These are phyloP conservation scores for Nicotiana knightiana DNA, from an alignment of 257 asterid species.

Conservation along the genomic window DNA sequence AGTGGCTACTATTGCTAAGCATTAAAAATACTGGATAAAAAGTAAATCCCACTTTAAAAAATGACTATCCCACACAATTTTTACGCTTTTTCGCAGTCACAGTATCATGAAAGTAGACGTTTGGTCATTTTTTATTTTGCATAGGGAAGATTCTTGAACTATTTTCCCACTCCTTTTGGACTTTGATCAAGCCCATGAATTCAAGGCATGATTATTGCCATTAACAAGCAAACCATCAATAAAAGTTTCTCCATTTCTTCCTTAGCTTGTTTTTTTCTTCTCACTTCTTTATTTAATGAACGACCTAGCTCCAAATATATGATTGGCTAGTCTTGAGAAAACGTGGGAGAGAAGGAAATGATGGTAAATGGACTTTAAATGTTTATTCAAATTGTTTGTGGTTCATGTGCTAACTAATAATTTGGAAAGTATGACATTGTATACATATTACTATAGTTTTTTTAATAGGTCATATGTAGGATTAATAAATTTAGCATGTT, in stretches of 20 bases:
- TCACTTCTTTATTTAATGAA: not conserved
- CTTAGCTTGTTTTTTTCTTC: not conserved
- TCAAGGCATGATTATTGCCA: not conserved
- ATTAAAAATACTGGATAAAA: too few species aligned
- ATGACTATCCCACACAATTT: too few species aligned
- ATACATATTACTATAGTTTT: not conserved
- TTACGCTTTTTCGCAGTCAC: not conserved
- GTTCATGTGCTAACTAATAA: not conserved
- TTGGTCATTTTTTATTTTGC: slow-evolving; percentile 5
- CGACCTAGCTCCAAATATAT: not conserved
- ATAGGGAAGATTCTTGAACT: slow-evolving; percentile 3
- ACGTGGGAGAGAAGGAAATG: not conserved
- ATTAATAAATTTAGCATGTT: not conserved
- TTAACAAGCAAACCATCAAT: not conserved
- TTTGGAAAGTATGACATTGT: not conserved
- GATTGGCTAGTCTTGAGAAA: not conserved
- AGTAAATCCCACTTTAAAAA: too few species aligned
- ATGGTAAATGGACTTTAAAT: not conserved
- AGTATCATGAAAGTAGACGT: slow-evolving; percentile 2
- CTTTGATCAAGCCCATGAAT: not conserved
- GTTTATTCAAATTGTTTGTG: not conserved
- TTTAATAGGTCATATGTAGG: not conserved
- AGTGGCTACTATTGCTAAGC: too few species aligned
- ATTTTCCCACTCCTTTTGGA: slow-evolving; percentile 7
- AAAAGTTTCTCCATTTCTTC: not conserved